phyloP scores from a whole-genome alignment of 352 stramenopile genomes.

The Elongisporangium prolatum region DNA sequence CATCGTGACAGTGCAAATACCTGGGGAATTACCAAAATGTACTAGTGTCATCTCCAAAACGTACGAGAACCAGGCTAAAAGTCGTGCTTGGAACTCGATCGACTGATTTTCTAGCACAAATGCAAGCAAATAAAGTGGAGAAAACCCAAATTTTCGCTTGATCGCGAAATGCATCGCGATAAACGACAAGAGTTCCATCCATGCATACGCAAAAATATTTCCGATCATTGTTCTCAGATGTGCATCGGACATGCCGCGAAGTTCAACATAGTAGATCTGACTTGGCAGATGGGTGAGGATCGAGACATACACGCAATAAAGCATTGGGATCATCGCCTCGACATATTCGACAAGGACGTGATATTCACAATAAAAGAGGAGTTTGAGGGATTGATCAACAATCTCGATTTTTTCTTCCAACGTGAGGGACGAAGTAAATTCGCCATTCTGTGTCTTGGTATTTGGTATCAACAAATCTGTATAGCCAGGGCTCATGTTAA shows the following conservation, averaged over 20 bases:
- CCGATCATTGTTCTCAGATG: not conserved
- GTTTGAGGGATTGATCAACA: too few species aligned
- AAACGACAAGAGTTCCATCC: too few species aligned
- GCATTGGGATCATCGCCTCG: too few species aligned
- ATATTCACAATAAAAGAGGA: too few species aligned
- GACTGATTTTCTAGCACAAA: constrained; percentile 38
- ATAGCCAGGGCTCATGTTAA: too few species aligned
- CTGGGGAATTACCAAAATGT: constrained; percentile 16
- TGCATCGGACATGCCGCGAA: too few species aligned
- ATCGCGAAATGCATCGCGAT: constrained; percentile 9
- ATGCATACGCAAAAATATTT: constrained; percentile 8
- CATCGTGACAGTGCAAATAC: too few species aligned
- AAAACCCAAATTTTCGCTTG: constrained; percentile 15
- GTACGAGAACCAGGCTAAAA: constrained; percentile 26
- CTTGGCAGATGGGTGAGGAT: too few species aligned
- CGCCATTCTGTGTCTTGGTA: not conserved
- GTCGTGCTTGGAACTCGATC: constrained; percentile 10
- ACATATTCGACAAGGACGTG: constrained; percentile 14
- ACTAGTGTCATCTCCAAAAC: constrained; percentile 21
- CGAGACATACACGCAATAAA: too few species aligned
- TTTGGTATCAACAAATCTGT: not conserved
- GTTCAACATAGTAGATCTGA: too few species aligned
- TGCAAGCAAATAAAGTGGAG: constrained; percentile 20
- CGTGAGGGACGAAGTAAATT: not conserved
- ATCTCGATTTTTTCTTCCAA: too few species aligned